These are phyloP conservation scores for Darksidea phi DNA, from an alignment of 495 filamentous ascomycete species.

Conservation along the genomic window DNA sequence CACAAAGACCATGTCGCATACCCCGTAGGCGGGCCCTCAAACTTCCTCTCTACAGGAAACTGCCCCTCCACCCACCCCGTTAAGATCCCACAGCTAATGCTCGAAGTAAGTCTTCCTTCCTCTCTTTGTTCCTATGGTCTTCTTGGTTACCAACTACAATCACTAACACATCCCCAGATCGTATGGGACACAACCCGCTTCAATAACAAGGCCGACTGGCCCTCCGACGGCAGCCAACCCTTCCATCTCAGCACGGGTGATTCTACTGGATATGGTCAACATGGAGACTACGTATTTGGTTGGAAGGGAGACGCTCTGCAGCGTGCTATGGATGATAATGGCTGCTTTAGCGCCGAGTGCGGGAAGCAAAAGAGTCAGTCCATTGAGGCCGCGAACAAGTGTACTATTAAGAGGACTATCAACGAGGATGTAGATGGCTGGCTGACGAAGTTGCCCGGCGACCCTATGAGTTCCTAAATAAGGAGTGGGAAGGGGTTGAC, in stretches of 20 bases:
- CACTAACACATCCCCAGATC: conserved; percentile 14
- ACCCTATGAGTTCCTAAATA: neutral
- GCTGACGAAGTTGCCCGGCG: neutral
- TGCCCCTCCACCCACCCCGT: conserved; percentile 33
- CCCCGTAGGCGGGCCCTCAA: conserved; percentile 13
- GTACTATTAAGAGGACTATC: neutral
- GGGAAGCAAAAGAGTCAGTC: neutral
- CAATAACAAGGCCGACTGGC: conserved; percentile 35
- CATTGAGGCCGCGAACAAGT: neutral
- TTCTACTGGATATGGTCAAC: conserved; percentile 31
- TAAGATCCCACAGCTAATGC: conserved; percentile 33
- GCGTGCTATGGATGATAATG: neutral
- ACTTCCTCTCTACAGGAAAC: conserved; percentile 18
- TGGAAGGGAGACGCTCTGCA: neutral
- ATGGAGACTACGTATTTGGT: conserved; percentile 11
- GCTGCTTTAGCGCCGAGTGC: neutral
- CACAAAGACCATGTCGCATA: conserved; percentile 34
- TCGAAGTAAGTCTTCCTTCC: conserved; percentile 10
- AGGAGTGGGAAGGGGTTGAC: too few species aligned
- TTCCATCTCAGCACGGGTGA: conserved; percentile 30
- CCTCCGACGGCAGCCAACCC: conserved; percentile 30
- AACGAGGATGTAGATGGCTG: neutral
- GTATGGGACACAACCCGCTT: conserved; percentile 32
- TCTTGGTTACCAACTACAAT: too few species aligned
- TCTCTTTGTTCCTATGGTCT: too few species aligned